Base-by-base conservation (phyloP, 163 green algal genomes). In the Chlorella variabilis region DNA sequence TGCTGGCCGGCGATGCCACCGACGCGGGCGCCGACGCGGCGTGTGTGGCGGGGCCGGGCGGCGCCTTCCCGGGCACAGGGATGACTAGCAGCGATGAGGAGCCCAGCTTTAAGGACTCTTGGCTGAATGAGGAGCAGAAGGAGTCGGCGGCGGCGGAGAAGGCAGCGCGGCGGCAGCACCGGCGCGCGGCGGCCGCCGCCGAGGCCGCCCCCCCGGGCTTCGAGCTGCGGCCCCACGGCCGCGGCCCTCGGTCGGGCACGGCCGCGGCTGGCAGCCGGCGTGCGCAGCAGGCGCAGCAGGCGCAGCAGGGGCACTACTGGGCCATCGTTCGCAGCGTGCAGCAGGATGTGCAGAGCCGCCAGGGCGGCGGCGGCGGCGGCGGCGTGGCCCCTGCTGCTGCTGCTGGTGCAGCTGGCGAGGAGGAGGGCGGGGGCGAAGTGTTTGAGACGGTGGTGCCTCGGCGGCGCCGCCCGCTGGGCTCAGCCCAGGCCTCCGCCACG, bases 81-180 rank as follows among this genome's bases (percentile, higher is more conserved):
- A 56, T 29, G 18, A 59, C 33, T 31, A 81, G 59, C 54, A 65
- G n/a, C 0, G 76, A 82, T 1, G 63, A 76, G 34, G 76, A 82
- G 48, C 76, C 62, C 25, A 82, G 76, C 63, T 82, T 82, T 48
- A 56, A 51, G 17, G 76, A 82, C 76, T 76, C 62, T 1, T 82
- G 76, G 76, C 76, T 82, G 29, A n/a, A 23, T 0, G 45, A 75
- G 76, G 61, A 39, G 45, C 34, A 56, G 76, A 36, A 39, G 62
- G 62, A 76, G 62, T 29, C 54, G 3, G 56, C 34, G 13, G 42
- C 42, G 31, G 31, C 27, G 23, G 61, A 73, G 59, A 34, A 62
- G 75, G 48, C 36, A 38, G 17, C 23, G n/a, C 20, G 31, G 31
- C 70, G 59, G 17, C 74, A 42, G 56, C n/a, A 45, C 36, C 39